Conservation (phyloP, 257 asterid genomes). For the Przewalskia tangutica region DNA sequence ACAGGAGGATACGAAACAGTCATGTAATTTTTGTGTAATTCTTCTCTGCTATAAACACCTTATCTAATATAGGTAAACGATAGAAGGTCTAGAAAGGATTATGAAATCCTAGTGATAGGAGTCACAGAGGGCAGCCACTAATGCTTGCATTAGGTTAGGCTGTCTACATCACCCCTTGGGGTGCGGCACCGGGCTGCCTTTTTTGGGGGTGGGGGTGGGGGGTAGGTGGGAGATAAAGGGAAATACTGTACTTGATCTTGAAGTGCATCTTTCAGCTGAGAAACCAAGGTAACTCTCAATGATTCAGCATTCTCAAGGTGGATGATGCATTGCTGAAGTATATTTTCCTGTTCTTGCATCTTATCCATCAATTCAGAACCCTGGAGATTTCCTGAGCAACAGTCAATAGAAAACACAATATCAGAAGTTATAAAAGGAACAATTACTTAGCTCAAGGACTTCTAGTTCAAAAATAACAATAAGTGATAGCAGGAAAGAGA, state of each 20-base stretch:
- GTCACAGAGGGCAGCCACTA: too few relatives aligned
- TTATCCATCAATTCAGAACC: conserved; percentile 50
- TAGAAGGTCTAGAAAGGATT: background rate
- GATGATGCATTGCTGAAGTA: conserved; percentile 46
- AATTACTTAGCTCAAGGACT: background rate
- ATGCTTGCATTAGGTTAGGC: too few relatives aligned
- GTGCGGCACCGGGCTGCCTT: background rate
- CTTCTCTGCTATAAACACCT: background rate
- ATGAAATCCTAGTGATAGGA: background rate
- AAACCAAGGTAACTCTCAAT: conserved; percentile 48
- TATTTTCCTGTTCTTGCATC: conserved; percentile 60
- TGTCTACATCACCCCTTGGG: too few relatives aligned
- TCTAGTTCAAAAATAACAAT: background rate
- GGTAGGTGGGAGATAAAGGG: background rate
- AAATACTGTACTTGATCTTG: conserved; percentile 59
- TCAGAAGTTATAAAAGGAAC: background rate
- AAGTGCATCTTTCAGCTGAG: conserved; percentile 76
- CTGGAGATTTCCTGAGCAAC: conserved; percentile 45
- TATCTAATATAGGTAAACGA: background rate
- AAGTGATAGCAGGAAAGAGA: background rate
- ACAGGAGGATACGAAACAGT: background rate
- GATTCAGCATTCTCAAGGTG: conserved; percentile 74
- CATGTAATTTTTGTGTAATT: background rate
- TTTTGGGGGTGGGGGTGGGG: background rate
- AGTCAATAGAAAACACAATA: conserved; percentile 1